These are phyloP conservation scores for Clathrus columnatus DNA, from an alignment of 768 basidiomycete species.

Conservation along the genomic window DNA sequence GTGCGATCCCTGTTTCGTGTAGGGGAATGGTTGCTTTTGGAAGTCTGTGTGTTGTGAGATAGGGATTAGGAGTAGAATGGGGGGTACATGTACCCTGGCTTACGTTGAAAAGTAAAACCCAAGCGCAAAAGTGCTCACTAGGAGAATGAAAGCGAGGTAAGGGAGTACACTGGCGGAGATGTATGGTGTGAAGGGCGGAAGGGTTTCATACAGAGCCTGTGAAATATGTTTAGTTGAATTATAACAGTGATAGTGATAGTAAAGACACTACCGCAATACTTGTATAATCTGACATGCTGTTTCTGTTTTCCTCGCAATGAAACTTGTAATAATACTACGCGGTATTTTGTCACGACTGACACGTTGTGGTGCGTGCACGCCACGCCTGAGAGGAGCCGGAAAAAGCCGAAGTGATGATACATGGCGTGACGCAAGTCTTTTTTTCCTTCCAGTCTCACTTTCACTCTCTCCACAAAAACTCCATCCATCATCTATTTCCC, in stretches of 20 bases:
- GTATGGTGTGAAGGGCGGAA: slow-evolving; percentile 64
- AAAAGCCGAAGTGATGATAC: not conserved
- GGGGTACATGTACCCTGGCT: no score
- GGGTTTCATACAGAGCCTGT: slow-evolving; percentile 53
- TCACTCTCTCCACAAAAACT: slow-evolving; percentile 5
- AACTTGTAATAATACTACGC: no score
- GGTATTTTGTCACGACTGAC: no score
- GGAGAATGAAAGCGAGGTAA: slow-evolving; percentile 63
- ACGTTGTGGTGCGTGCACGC: no score
- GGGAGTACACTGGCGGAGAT: slow-evolving; percentile 64
- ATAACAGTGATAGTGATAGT: slow-evolving; percentile 6
- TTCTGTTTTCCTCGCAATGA: no score
- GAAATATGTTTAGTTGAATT: not conserved
- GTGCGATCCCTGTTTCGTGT: slow-evolving; percentile 62
- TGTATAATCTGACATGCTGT: slow-evolving; percentile 47
- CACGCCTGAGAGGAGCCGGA: not conserved
- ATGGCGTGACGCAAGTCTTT: not conserved
- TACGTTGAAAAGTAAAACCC: slow-evolving; percentile 82
- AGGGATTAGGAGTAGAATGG: not conserved
- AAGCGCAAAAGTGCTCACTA: slow-evolving; percentile 70
- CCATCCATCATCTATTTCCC: not conserved
- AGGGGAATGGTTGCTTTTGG: slow-evolving; percentile 61
- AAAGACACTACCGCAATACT: slow-evolving; percentile 38
- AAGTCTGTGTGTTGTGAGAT: slow-evolving; percentile 40
- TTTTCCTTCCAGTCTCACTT: slow-evolving; percentile 6